phyloP scores from a whole-genome alignment of 176 grass and related monocot species.

The Oryza glumipatula region DNA sequence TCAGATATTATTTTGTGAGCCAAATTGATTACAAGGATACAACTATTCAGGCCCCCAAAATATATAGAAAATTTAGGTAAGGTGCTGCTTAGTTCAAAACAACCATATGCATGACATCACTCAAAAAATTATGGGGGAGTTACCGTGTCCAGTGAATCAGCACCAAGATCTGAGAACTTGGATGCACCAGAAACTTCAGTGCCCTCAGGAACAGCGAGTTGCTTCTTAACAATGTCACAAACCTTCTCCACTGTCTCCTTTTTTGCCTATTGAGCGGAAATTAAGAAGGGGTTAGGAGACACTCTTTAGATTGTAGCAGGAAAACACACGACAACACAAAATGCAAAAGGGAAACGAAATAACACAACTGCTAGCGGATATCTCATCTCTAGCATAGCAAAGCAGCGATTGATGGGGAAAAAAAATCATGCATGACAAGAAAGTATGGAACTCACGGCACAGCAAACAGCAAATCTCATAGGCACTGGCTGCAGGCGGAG shows the following conservation, averaged over 20 bases:
- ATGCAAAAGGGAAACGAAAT: constrained; percentile 15
- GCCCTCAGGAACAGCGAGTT: constrained; percentile 57
- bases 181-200: constrained; percentile 45
- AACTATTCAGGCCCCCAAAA: neutral
- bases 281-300: neutral
- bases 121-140: neutral
- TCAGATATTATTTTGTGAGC: neutral
- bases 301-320: neutral
- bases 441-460: constrained; percentile 34
- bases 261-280: constrained; percentile 49
- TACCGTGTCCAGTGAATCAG: constrained; percentile 77
- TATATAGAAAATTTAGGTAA: neutral
- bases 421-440: neutral
- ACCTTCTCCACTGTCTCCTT: constrained; percentile 62
- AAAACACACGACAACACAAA: neutral
- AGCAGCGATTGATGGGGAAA: neutral
- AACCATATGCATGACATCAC: neutral
- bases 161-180: constrained; percentile 65
- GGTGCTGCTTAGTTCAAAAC: neutral
- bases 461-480: constrained; percentile 47
- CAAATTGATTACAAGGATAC: neutral
- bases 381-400: neutral
- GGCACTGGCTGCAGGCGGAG: constrained; percentile 44
- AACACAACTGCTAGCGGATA: neutral
- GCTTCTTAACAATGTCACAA: constrained; percentile 71